Evolutionary conservation across 2,329 filamentous ascomycete species (phyloP), one percentile per base, ranked within the genome.

Genomic region (Fusarium sp.): DNA sequence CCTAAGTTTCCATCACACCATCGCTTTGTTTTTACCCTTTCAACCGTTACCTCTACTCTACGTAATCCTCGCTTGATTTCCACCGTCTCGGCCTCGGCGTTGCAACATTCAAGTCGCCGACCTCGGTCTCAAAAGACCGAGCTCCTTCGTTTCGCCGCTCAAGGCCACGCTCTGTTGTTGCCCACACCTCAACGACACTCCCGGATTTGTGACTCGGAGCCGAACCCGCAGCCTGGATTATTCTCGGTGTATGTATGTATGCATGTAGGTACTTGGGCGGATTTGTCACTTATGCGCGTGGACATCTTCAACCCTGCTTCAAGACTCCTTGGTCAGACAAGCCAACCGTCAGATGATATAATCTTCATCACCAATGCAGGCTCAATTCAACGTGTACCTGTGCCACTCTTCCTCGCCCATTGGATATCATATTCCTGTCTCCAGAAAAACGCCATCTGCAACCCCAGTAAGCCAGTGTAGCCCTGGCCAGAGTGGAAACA

Each of bases 141-240:
- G 47, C 54, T 58, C 22, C n/a, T 57, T 58, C 20, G 10, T 20
- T 33, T 32, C 47, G 47, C 27, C 27, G 47, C 25, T 10, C 47
- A 52, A 52, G 25, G 27, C 47, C 25, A 22, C 22, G 9, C 25
- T 52, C 17, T 27, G 40, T 25, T 8, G 40, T 45, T 52, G 47
- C 25, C 47, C 47, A 30, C 47, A 30, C 30, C 52, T 33, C 20
- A 15, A 57, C 14, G 30, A 27, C 11, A 6, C 43, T 56, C 57
- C 72, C 70, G 57, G 63, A 61, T 30, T 67, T 58, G 20, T 15
- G 22, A 15, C 37, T 71, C 73, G 63, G 69, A 64, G 32, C 58
- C 65, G 68, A 64, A 47, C 33, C 25, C 30, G 27, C n/a, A 52
- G 15, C 15, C 25, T 59, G 40, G 17, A 54, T 20, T 58, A 32